Evolutionary conservation across 768 basidiomycete species (phyloP).

Genomic region (Fomitopsis serialis): DNA sequence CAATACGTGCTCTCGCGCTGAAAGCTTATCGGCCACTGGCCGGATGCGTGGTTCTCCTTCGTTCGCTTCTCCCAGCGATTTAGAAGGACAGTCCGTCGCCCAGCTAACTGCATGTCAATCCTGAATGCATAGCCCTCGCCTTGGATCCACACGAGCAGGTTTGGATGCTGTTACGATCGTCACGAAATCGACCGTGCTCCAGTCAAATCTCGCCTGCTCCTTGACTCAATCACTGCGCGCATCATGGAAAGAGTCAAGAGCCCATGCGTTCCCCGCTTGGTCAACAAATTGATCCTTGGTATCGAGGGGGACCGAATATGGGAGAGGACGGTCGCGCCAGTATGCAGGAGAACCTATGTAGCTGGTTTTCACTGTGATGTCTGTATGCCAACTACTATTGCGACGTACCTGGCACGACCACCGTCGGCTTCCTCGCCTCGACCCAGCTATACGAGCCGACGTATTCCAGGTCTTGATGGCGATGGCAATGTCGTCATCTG

Average conservation of each 20-base stretch:
- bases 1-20: conserved; percentile 27
- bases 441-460: conserved; percentile 55
- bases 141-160: conserved; percentile 53
- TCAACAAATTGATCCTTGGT: conserved; percentile 44
- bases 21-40: conserved; percentile 44
- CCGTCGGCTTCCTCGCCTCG: conserved; percentile 36
- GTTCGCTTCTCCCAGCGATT: conserved; percentile 51
- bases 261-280: conserved; percentile 48
- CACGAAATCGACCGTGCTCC: conserved; percentile 38
- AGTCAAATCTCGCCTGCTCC: conserved; percentile 23
- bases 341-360: conserved; percentile 50
- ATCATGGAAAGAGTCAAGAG: conserved; percentile 43
- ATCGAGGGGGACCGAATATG: conserved; percentile 53
- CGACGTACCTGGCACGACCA: conserved; percentile 44
- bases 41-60: conserved; percentile 11
- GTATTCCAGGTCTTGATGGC: conserved; percentile 32
- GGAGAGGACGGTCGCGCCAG: conserved; percentile 43
- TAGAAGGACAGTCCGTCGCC: conserved; percentile 52
- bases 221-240: conserved; percentile 40
- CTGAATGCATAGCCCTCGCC: conserved; percentile 42
- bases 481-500: not conserved
- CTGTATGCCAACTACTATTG: too few species aligned
- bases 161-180: conserved; percentile 72
- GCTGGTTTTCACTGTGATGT: not conserved
- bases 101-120: conserved; percentile 63